Evolutionary conservation across 2,329 filamentous ascomycete genomes (phyloP).

Genomic region (Pochonia chlamydosporia): DNA sequence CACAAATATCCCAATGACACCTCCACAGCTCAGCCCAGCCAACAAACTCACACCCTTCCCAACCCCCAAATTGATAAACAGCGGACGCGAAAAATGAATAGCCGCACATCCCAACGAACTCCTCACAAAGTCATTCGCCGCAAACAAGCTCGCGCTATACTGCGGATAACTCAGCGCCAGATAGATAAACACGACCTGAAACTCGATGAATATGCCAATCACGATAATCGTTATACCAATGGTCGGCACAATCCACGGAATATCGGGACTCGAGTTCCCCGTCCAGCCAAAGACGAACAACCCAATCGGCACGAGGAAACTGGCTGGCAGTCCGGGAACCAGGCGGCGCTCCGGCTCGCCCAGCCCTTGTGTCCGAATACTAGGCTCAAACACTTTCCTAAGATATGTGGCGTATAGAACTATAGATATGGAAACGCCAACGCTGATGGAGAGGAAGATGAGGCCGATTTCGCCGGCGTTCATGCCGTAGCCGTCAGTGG

Average conservation of each 20-base stretch:
- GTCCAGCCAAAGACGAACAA: slow-evolving; percentile 70
- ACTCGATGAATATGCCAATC: slow-evolving; percentile 38
- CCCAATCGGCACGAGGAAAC: slow-evolving; percentile 57
- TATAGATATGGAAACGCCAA: slow-evolving; percentile 53
- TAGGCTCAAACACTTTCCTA: slow-evolving; percentile 7
- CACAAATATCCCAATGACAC: slow-evolving; percentile 8
- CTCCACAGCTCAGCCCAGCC: slow-evolving; percentile 10
- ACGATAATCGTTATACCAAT: slow-evolving; percentile 51
- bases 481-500: slow-evolving; percentile 24
- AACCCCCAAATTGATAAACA: slow-evolving; percentile 14
- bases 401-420: slow-evolving; percentile 17
- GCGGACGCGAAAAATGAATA: slow-evolving; percentile 11
- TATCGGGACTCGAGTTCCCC: slow-evolving; percentile 41
- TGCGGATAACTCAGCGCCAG: slow-evolving; percentile 14
- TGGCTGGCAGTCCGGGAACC: slow-evolving; percentile 33
- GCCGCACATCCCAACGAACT: slow-evolving; percentile 9
- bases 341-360: slow-evolving; percentile 14
- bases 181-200: slow-evolving; percentile 15
- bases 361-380: slow-evolving; percentile 9
- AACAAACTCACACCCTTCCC: slow-evolving; percentile 13
- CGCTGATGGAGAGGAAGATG: slow-evolving; percentile 53
- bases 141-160: slow-evolving; percentile 14
- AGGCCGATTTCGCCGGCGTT: slow-evolving; percentile 55
- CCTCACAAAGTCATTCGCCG: slow-evolving; percentile 14
- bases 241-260: slow-evolving; percentile 55